These are phyloP conservation scores for Hypoxylon sp. DNA, from an alignment of 2,329 filamentous ascomycete genomes.

Conservation along the genomic window DNA sequence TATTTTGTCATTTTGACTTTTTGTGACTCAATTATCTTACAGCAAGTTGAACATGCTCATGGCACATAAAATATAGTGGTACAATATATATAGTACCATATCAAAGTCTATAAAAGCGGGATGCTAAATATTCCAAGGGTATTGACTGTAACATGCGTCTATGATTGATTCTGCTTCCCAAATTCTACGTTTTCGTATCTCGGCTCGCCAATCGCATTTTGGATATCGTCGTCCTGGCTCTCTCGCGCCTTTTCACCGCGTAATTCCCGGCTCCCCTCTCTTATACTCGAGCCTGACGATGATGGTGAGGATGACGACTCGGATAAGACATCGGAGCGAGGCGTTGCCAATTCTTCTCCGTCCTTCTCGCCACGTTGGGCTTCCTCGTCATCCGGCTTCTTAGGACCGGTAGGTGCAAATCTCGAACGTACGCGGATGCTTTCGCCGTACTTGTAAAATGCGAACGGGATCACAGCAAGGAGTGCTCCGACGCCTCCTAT, in stretches of 20 bases:
- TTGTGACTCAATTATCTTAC: too few relatives aligned
- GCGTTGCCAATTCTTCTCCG: not conserved
- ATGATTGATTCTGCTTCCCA: constrained; percentile 6
- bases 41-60: too few relatives aligned
- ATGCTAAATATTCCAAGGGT: too few relatives aligned
- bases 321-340: not conserved
- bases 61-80: too few relatives aligned
- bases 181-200: constrained; percentile 26
- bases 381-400: constrained; percentile 32
- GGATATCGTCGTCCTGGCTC: constrained; percentile 16
- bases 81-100: too few relatives aligned
- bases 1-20: too few relatives aligned
- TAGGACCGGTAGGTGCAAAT: constrained; percentile 46
- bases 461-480: constrained; percentile 64
- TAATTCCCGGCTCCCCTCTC: not conserved
- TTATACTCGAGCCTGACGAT: constrained; percentile 25
- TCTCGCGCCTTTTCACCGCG: constrained; percentile 10
- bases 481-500: constrained; percentile 54
- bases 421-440: constrained; percentile 51
- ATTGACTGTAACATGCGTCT: too few relatives aligned
- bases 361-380: constrained; percentile 24
- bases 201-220: constrained; percentile 24
- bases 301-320: constrained; percentile 11
- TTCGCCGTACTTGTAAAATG: constrained; percentile 62
- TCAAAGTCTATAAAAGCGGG: too few relatives aligned